Evolutionary conservation across 2,329 filamentous ascomycete species (phyloP).

Genomic region (Samsoniella hepiali): DNA sequence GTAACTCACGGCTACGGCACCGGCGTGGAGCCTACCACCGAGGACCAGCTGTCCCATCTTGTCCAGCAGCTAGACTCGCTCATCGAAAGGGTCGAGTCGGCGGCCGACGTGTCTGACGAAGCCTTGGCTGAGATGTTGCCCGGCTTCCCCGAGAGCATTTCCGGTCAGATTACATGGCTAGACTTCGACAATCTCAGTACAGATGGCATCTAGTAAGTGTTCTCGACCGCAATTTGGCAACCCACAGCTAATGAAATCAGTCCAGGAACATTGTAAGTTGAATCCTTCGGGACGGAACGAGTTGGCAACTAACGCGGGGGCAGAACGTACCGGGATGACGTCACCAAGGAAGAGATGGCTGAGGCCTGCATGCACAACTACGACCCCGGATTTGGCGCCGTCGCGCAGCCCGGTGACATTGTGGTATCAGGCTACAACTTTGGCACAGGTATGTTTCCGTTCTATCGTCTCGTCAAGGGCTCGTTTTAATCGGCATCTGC

Average conservation of each 20-base stretch:
- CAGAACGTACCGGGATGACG: slow-evolving; percentile 78
- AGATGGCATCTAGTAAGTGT: slow-evolving; percentile 70
- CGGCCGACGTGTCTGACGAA: slow-evolving; percentile 22
- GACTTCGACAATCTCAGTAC: slow-evolving; percentile 84
- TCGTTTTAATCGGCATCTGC: slow-evolving; percentile 36
- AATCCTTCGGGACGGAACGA: too few species aligned
- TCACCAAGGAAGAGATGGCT: slow-evolving; percentile 76
- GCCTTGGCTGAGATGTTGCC: slow-evolving; percentile 67
- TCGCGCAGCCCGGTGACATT: slow-evolving; percentile 70
- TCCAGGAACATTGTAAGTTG: too few species aligned
- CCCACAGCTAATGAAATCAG: too few species aligned
- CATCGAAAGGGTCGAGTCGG: slow-evolving; percentile 21
- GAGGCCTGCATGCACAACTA: slow-evolving; percentile 94
- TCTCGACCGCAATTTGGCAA: too few species aligned
- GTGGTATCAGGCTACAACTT: slow-evolving; percentile 88
- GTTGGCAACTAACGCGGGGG: too few species aligned
- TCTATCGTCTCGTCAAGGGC: too few species aligned
- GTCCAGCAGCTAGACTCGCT: slow-evolving; percentile 22
- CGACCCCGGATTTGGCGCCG: slow-evolving; percentile 64
- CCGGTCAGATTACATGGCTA: slow-evolving; percentile 84
- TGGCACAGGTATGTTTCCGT: slow-evolving; percentile 40
- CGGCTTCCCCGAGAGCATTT: slow-evolving; percentile 79
- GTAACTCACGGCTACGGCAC: slow-evolving; percentile 22
- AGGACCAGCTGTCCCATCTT: slow-evolving; percentile 6
- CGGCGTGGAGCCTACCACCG: slow-evolving; percentile 11